Percentiles rank a stretch among this genome's conserved stretches.
These are phyloP conservation scores for Endothia cerciana DNA, from an alignment of 2,329 filamentous ascomycete species.

Conservation along the genomic window DNA sequence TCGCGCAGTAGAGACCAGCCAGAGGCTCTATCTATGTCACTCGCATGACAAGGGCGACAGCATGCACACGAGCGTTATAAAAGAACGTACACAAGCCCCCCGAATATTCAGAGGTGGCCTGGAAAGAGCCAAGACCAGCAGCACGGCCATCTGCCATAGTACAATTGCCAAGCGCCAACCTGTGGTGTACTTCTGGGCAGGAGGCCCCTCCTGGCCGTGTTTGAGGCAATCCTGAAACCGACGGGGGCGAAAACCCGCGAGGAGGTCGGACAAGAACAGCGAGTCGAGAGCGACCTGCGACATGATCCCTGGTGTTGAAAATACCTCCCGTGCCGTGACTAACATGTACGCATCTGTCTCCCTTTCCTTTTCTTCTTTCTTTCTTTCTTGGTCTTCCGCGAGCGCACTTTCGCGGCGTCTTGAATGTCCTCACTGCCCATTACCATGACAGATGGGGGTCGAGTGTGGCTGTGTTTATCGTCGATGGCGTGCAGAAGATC, in stretches of 20 bases:
- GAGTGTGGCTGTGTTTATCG: not conserved
- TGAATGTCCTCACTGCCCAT: not conserved
- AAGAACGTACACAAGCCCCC: not conserved
- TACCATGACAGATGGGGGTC: not conserved
- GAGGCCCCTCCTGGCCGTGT: slow-evolving; percentile 26
- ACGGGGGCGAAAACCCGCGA: slow-evolving; percentile 24
- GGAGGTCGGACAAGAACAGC: slow-evolving; percentile 10
- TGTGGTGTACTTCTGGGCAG: slow-evolving; percentile 1
- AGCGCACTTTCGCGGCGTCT: not conserved
- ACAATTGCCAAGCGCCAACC: not conserved
- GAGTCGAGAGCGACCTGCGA: slow-evolving; percentile 18
- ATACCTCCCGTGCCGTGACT: not conserved
- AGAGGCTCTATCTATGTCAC: not conserved
- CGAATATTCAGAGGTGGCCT: not conserved
- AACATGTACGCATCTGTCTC: not conserved
- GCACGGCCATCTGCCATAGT: not conserved
- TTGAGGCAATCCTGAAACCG: slow-evolving; percentile 50
- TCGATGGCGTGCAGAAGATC: not conserved
- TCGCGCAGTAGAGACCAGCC: not conserved
- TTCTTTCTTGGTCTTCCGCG: not conserved
- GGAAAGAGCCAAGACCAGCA: not conserved
- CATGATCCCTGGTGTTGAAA: slow-evolving; percentile 15
- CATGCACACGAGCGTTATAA: no score
- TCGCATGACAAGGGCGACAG: not conserved
- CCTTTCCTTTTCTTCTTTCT: not conserved